Evolutionary conservation across 768 basidiomycete genomes (phyloP), one percentile per base, ranked within the genome.

Genomic region (Mrakia gelida): DNA sequence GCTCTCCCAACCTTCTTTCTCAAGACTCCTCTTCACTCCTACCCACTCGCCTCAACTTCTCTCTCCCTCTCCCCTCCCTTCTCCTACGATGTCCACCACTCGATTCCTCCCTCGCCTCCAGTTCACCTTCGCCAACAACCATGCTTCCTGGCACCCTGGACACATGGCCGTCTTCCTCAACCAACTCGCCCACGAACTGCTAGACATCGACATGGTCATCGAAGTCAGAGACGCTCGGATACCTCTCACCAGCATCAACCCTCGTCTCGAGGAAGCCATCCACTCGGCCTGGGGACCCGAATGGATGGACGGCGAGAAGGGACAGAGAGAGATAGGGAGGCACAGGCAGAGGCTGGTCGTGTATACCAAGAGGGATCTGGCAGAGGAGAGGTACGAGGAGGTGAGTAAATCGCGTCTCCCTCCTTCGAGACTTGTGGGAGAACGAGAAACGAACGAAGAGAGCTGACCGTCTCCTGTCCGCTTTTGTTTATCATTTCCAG

Each of bases 211-310:
- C 74, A 90, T 98, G 75, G 92, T 98, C 72, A 91, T 99, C 80
- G 96, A 99, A 86, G 90, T 95, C 41, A 88, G 96, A 82, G 96
- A 99, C 85, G 90, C 95, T 18, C 89, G 96, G 43, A 87, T 98
- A 75, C 96, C 96, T 9, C 87, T 98, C 80, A 95, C 95, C 30
- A 95, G 93, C 81, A 92, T 98, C 84, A 98, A 98, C 84, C 88
- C 90, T 77, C 90, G 89, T 26, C 89, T 98, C 76, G 95, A 98
- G 88, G 89, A 91, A 16, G 79, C 84, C 34, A 70, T 85, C 56
- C 34, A 78, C 18, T 72, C 79, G 62, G 79, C 79, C 23, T 84
- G 83, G 83, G 83, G 84, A 8, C 23, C 59, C 21, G 63, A 65
- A 68, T 79, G 80, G 71, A 71, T 56, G 76, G 21, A 56, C 63